These are phyloP conservation scores for Aspergillus versicolor DNA, from an alignment of 2,329 filamentous ascomycete species.

Conservation along the genomic window DNA sequence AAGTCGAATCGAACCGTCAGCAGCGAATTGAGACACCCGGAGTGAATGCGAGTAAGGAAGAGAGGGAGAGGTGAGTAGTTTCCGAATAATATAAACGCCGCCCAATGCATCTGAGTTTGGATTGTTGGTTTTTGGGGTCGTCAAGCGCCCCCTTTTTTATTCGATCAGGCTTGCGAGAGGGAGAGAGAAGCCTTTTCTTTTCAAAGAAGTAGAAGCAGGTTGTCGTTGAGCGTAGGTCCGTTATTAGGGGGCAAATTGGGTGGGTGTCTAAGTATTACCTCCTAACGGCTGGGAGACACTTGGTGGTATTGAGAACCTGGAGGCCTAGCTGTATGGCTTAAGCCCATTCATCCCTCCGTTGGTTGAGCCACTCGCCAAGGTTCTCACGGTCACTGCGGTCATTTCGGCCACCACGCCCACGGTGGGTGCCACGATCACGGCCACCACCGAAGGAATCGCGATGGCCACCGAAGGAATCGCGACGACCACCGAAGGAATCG, in stretches of 20 bases:
- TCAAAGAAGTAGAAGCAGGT: not conserved
- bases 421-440: not conserved
- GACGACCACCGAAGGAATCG: not conserved
- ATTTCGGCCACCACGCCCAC: too few species aligned
- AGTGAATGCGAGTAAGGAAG: not conserved
- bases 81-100: not conserved
- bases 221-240: not conserved
- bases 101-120: not conserved
- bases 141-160: not conserved
- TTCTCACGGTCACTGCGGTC: not conserved
- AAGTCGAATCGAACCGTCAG: not conserved
- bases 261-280: not conserved
- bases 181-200: not conserved
- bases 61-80: not conserved
- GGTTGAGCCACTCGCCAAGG: not conserved
- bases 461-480: not conserved
- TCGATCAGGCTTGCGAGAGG: not conserved
- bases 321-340: not conserved
- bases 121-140: not conserved
- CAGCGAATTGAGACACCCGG: not conserved
- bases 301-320: not conserved
- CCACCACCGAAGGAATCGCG: not conserved
- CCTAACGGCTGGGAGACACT: too few species aligned
- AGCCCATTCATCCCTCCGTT: not conserved
- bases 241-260: not conserved